Conservation (phyloP, 441 rosid genomes). For the Aleurites moluccanus region DNA sequence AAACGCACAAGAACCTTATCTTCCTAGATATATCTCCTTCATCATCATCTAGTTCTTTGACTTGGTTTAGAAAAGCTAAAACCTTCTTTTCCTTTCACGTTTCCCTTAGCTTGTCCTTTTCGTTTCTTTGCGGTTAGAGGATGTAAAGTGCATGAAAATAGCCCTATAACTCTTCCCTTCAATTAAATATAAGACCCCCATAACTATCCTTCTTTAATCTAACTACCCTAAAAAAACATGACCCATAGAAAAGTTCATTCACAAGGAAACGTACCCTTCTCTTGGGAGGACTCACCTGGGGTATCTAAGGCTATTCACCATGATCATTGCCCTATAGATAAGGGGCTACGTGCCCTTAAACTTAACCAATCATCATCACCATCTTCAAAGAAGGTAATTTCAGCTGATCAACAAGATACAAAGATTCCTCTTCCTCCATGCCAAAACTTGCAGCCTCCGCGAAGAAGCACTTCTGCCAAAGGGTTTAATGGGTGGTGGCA, state of each 20-base stretch:
- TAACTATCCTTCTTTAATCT: neutral
- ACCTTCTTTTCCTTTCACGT: slow-evolving; percentile 43
- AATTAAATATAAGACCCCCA: neutral
- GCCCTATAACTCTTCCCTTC: neutral
- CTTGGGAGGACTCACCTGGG: slow-evolving; percentile 66
- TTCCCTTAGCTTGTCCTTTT: slow-evolving; percentile 29
- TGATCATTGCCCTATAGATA: slow-evolving; percentile 8
- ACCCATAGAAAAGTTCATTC: slow-evolving; percentile 47
- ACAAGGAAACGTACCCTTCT: slow-evolving; percentile 61
- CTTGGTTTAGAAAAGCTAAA: slow-evolving; percentile 29
- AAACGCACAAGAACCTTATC: slow-evolving; percentile 23
- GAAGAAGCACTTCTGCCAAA: slow-evolving; percentile 36
- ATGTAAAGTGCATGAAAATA: slow-evolving; percentile 32
- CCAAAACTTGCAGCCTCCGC: slow-evolving; percentile 18
- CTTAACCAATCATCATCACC: slow-evolving; percentile 15
- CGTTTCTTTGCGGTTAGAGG: slow-evolving; percentile 33
- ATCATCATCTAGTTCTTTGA: slow-evolving; percentile 33
- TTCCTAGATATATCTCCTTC: slow-evolving; percentile 18
- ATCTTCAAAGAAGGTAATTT: neutral
- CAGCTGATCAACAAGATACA: neutral
- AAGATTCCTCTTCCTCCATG: slow-evolving; percentile 56
- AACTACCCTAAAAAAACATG: slow-evolving; percentile 24
- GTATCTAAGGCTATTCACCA: slow-evolving; percentile 39
- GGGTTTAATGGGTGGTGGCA: slow-evolving; percentile 37
- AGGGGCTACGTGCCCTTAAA: slow-evolving; percentile 1